Percentiles rank a stretch among this genome's conserved stretches.
Evolutionary conservation across 1,284 basidiomycete genomes (phyloP).

Genomic region (Ganoderma boninense): DNA sequence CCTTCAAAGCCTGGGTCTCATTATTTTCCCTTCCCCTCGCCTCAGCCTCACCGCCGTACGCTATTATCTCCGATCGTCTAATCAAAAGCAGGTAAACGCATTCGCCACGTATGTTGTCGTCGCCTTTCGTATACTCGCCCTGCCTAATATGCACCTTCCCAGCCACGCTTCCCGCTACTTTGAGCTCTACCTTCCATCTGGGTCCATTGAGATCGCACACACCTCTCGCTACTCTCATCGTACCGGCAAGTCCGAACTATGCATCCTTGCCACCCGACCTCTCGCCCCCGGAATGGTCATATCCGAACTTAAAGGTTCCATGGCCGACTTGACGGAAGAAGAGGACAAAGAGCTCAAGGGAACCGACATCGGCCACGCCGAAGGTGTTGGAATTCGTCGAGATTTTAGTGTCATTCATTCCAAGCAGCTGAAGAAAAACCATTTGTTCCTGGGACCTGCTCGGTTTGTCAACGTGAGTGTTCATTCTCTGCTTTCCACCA

Average conservation of each 20-base stretch:
- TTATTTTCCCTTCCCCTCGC: conserved; percentile 18
- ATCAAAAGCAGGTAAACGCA: conserved; percentile 84
- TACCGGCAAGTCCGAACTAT: conserved; percentile 91
- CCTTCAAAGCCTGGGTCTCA: conserved; percentile 30
- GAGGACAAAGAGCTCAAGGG: conserved; percentile 85
- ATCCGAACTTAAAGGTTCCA: conserved; percentile 85
- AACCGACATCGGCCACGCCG: conserved; percentile 64
- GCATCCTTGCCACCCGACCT: conserved; percentile 84
- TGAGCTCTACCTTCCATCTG: conserved; percentile 82
- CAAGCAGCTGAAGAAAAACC: conserved; percentile 90
- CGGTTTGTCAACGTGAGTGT: conserved; percentile 90
- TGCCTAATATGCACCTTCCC: conserved; percentile 40
- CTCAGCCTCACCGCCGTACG: conserved; percentile 72
- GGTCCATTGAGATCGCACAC: conserved; percentile 86
- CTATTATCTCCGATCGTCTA: conserved; percentile 76
- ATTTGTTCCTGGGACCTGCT: conserved; percentile 91
- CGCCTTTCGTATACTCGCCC: conserved; percentile 20
- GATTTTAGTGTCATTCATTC: conserved; percentile 95
- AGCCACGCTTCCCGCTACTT: conserved; percentile 89
- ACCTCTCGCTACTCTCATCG: conserved; percentile 85
- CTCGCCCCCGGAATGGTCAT: conserved; percentile 79
- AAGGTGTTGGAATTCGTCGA: conserved; percentile 73
- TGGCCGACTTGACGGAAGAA: conserved; percentile 84
- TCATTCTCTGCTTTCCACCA: conserved; percentile 9
- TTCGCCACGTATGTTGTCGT: conserved; percentile 79